Base-by-base conservation (phyloP, 139 green algal species). In the Micractinium sp. region DNA sequence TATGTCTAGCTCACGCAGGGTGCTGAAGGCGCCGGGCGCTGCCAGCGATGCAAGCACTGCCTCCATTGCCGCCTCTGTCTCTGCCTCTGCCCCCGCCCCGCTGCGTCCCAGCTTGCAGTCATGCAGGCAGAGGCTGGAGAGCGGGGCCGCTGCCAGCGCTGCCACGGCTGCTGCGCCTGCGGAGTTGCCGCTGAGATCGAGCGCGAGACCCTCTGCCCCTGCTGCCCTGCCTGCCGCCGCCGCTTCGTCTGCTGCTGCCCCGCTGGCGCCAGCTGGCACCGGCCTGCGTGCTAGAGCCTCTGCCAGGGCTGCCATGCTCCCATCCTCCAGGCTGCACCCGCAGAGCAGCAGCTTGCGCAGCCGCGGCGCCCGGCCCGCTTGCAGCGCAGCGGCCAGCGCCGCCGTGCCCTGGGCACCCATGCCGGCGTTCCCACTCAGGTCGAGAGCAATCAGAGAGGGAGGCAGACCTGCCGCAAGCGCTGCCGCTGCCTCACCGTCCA, bases 1-100 rank as follows among this genome's bases (percentile, higher is more conserved):
- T 5, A 94, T 39, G 9, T 94, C 91, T 47, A 94, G 87, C 88
- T 94, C 89, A 47, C 66, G n/a, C 60, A 94, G 84, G 23, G 69
- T 35, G 16, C 9, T 0, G n/a, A 88, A 93, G 20, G 60, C 29
- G 1, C 33, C 79, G 4, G 79, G 61, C 14, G 25, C 20, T 1
- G 79, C 39, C 41, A 90, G 81, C 82, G 19, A 3, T 0, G 38
- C 29, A 22, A 86, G 56, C 27, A n/a, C 81, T n/a, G 66, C 81
- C n/a, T 78, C 29, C 22, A 92, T 67, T 47, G 31, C 33, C 25
- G 38, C 79, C 25, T 80, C 16, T 15, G n/a, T 29, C 14, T 80
- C 74, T 35, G 27, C 74, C 36, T 38, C 35, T 19, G 31, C 80
- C 5, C n/a, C 66, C 36, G 29, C 83, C 2, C 67, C 63, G 36